Base-by-base conservation (phyloP, 441 rosid genomes). In the Codiaeum variegatum region DNA sequence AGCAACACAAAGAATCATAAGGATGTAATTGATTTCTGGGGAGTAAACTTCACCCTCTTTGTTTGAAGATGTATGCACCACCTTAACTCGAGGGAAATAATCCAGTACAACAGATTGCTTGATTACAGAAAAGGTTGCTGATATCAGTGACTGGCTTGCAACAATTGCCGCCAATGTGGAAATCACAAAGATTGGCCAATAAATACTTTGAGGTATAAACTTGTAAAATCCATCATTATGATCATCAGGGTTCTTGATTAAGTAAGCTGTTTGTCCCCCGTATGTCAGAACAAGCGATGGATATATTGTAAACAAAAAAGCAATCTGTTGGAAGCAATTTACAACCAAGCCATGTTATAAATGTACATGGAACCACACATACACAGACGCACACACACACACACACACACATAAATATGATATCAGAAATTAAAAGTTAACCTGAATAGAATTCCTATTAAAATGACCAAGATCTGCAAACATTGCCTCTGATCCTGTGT, bases 401-500 rank as follows among this genome's bases (percentile, higher is more conserved):
- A 72, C 40, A 62, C 21, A 69, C 36, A 51, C 46, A 72, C 40
- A 62, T 16, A 32, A n/a, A 36, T 18, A 23, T 19, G 36, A 52
- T 28, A 13, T 6, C 11, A 19, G 10, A 61, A 34, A 36, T 6
- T 52, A 49, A 63, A 6, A 15, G 62, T 44, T 66, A 61, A 85
- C 93, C 90, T 83, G 88, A 81, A 87, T 87, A 44, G 94, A 89
- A n/a, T 80, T 73, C 74, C 76, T 72, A 79, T 82, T 87, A 69
- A 89, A 89, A 83, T 89, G 94, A 74, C 91, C 94, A 55, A 89
- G 91, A 78, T 87, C 91, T 32, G 94, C 94, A 78, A 83, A 89
- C 76, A 89, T 42, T 72, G 94, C 90, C 78, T 89, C 91, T 3
- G 90, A 87, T 75, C 91, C 93, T 89, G 76, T 49, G 71, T 18